A percentile compares a stretch with the other conserved stretches of the same genome.
Conservation (phyloP, 1,139 yeast species). For the Sugiyamaella castrensis region DNA sequence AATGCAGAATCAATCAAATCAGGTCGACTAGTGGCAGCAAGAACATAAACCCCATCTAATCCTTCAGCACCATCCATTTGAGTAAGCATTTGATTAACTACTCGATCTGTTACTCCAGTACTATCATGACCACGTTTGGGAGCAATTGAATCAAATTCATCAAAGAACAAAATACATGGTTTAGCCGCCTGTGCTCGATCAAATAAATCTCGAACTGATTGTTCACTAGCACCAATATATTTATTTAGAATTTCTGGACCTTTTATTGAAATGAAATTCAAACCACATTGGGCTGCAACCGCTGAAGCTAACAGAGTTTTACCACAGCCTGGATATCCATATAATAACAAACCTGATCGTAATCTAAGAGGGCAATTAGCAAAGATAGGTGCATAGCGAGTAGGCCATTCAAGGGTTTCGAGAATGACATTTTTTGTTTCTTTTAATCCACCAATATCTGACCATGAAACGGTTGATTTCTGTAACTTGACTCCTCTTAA, state of each 20-base stretch:
- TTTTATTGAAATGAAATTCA: slow-evolving; percentile 88
- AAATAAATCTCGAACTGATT: slow-evolving; percentile 86
- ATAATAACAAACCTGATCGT: slow-evolving; percentile 83
- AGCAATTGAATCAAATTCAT: slow-evolving; percentile 95
- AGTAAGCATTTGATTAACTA: slow-evolving; percentile 92
- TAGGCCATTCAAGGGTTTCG: slow-evolving; percentile 97
- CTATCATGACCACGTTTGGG: slow-evolving; percentile 98
- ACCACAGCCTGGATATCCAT: slow-evolving; percentile 98
- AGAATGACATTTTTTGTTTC: slow-evolving; percentile 72
- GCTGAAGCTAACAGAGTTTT: slow-evolving; percentile 92
- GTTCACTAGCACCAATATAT: slow-evolving; percentile 97
- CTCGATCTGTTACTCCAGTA: slow-evolving; percentile 96
- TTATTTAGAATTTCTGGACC: slow-evolving; percentile 96
- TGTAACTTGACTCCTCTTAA: slow-evolving; percentile 84
- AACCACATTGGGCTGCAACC: slow-evolving; percentile 90
- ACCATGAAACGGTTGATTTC: slow-evolving; percentile 74
- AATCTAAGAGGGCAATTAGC: slow-evolving; percentile 81
- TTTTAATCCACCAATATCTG: slow-evolving; percentile 81
- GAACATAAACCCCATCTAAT: slow-evolving; percentile 89
- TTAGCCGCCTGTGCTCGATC: slow-evolving; percentile 93
- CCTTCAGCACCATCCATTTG: slow-evolving; percentile 99
- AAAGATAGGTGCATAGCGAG: slow-evolving; percentile 91
- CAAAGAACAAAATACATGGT: slow-evolving; percentile 92
- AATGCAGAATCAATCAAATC: slow-evolving; percentile 94
- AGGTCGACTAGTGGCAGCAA: slow-evolving; percentile 95